A percentile compares a stretch with the other conserved stretches of the same genome.
Conservation (phyloP, 441 rosid species). For the Melastoma candidum region DNA sequence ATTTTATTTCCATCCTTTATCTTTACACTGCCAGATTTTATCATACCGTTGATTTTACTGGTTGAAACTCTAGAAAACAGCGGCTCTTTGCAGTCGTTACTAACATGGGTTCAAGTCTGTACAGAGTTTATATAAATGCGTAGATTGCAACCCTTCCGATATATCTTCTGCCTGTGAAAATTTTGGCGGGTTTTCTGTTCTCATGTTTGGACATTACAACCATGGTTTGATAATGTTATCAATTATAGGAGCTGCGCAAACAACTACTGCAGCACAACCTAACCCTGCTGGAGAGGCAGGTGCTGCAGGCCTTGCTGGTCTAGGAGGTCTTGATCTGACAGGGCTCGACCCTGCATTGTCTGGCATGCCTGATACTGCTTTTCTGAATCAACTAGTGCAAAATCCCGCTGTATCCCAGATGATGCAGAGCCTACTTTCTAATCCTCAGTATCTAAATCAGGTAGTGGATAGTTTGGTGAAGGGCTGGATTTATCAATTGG, state of each 20-base stretch:
- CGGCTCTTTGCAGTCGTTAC: too few species aligned
- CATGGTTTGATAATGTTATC: not conserved
- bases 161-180: too few species aligned
- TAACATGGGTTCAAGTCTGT: too few species aligned
- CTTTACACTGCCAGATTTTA: too few species aligned
- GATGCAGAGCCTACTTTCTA: slow-evolving; percentile 48
- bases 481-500: slow-evolving; percentile 8
- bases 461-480: slow-evolving; percentile 18
- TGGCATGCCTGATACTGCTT: slow-evolving; percentile 41
- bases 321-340: slow-evolving; percentile 38
- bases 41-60: too few species aligned
- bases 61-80: too few species aligned
- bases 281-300: slow-evolving; percentile 29
- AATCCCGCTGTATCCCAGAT: slow-evolving; percentile 55
- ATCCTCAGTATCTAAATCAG: slow-evolving; percentile 68
- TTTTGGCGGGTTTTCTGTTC: not conserved
- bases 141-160: too few species aligned
- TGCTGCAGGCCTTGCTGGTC: slow-evolving; percentile 39
- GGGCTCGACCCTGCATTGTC: slow-evolving; percentile 35
- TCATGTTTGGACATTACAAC: not conserved
- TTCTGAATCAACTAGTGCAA: slow-evolving; percentile 45
- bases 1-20: too few species aligned
- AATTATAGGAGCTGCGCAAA: slow-evolving; percentile 37
- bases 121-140: too few species aligned
- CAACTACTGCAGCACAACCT: slow-evolving; percentile 35